Evolutionary conservation across 768 basidiomycete species (phyloP), one percentile per base, ranked within the genome.

Genomic region (Pisolithus sp.): DNA sequence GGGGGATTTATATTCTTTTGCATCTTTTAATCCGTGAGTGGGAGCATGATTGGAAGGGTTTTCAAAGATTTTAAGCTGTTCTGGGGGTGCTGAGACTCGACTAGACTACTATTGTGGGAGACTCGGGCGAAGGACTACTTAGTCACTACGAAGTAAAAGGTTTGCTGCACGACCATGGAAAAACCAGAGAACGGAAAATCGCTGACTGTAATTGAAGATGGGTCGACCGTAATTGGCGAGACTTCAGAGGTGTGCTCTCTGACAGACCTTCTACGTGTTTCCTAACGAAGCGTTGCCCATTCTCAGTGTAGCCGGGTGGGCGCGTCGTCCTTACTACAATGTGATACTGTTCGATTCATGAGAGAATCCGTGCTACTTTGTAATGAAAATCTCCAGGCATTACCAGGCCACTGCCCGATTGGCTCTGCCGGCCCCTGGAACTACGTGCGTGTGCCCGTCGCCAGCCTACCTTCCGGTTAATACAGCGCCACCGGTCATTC

Each of bases 1-100:
- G 66, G 10, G 82, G 76, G 52, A 67, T 64, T 17, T 85, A 81
- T 57, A 70, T 86, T 85, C 83, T 0, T 83, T 84, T 4, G 77
- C 77, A 15, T 82, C 26, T 1, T 7, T 7, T 26, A 26, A 26
- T 4, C 7, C 26, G 26, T 2, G 26, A 7, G 26, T 26, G 26
- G 26, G 57, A 2, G 67, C 75, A 7, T 58, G 68, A 44, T 86
- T 85, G 62, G 68, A 69, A 36, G 76, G 72, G 6, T 86, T 81
- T 61, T 84, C 83, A 2, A 68, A 75, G 47, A 84, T 83, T 0
- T 80, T 81, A 62, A 75, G 86, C 31, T 71, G 76, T 23, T 74
- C 74, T 2, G 84, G 83, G 4, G 80, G 77, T n/a, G 26, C 26
- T 26, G 26, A 26, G 26, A 84, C 62, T 73, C 75, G 37, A 80